Base-by-base conservation (phyloP, 805 yeast species). In the Saccharomycopsis fermentans region DNA sequence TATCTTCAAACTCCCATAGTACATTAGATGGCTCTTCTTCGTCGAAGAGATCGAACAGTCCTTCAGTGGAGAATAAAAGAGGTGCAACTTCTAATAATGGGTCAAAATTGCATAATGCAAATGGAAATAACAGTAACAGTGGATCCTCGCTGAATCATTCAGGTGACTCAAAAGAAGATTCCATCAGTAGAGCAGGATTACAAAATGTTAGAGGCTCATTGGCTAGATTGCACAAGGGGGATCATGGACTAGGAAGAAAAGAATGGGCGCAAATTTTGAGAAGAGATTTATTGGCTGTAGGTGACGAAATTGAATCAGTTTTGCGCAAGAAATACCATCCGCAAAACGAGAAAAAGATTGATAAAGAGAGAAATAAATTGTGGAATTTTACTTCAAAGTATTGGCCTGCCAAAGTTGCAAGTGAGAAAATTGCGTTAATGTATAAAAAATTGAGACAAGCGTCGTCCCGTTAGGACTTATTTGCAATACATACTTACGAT, bases 391-490 rank as follows among this genome's bases (percentile, higher is more conserved):
- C 94, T 4, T 78, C 90, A 21, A 78, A 81, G 57, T 90, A 83
- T 73, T 90, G 97, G 97, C 97, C 97, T 2, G 87, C 83, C 3
- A 79, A 80, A 62, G 96, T 84, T n/a, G 81, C 86, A 48, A 84
- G 92, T 61, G 71, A 75, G 40, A 86, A 86, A 72, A 81, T 90
- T 62, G 77, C 78, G 66, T 83, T 81, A 34, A 90, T 90, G 96
- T 90, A 88, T 70, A 77, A 73, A 61, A 81, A 84, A 70, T 71
- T 84, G 60, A 78, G 76, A 50, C 59, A 59, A 40, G 50, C 50
- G 6, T 43, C 50, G 26, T 43, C 50, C n/a, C 50, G 29, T 14
- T 51, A 27, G 37, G 16, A 16, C 26, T 34, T 14, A 9, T 27
- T 51, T 51, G 29, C 35, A 34, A 27, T 19, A 19, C 26, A 51